Evolutionary conservation across 495 filamentous ascomycete genomes (phyloP).

Genomic region (Annulohypoxylon stygium): DNA sequence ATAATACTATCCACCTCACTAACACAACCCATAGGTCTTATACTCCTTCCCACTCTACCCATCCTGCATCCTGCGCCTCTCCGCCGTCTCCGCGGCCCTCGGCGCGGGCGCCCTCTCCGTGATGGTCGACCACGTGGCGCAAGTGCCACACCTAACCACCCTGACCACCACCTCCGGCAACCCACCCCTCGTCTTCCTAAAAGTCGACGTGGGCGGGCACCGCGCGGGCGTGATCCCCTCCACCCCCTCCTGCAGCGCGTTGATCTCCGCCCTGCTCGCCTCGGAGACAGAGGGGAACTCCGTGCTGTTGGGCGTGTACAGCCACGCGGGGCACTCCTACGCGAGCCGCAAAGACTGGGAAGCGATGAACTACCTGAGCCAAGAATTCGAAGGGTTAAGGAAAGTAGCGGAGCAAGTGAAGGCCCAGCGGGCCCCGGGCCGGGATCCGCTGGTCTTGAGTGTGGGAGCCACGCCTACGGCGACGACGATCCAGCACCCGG

Average conservation of each 20-base stretch:
- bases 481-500: conserved; percentile 63
- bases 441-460: conserved; percentile 69
- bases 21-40: conserved; percentile 65
- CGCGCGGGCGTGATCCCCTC: conserved; percentile 75
- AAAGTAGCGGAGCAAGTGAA: conserved; percentile 60
- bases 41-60: conserved; percentile 81
- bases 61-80: conserved; percentile 71
- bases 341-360: conserved; percentile 60
- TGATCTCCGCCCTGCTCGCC: conserved; percentile 65
- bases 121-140: conserved; percentile 79
- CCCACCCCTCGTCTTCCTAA: conserved; percentile 73
- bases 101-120: conserved; percentile 69
- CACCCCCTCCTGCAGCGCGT: conserved; percentile 62
- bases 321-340: conserved; percentile 85
- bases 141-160: conserved; percentile 62
- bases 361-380: conserved; percentile 68
- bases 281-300: conserved; percentile 56
- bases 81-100: conserved; percentile 61
- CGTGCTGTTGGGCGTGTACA: conserved; percentile 76
- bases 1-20: conserved; percentile 14
- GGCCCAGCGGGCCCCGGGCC: conserved; percentile 30
- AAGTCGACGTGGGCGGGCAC: conserved; percentile 82
- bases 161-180: conserved; percentile 56
- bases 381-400: conserved; percentile 72
- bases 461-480: conserved; percentile 88